phyloP scores from a whole-genome alignment of 805 yeast species.

The Yarrowia sp. region DNA sequence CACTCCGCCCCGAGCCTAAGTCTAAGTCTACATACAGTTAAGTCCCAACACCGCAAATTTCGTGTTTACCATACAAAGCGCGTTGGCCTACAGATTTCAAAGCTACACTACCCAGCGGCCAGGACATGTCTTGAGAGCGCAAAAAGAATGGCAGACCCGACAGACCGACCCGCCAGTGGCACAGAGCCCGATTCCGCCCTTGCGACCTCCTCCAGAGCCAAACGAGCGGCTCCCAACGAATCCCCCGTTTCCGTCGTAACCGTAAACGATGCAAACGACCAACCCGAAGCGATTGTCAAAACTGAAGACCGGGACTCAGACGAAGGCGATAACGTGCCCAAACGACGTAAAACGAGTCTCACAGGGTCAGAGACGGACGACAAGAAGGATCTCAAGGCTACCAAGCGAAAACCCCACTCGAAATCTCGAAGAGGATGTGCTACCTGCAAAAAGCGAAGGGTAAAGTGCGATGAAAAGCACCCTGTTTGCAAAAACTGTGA shows the following conservation, averaged over 20 bases:
- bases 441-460: constrained; percentile 84
- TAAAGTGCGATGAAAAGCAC: constrained; percentile 85
- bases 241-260: constrained; percentile 17
- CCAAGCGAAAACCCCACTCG: constrained; percentile 80
- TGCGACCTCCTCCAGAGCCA: background rate
- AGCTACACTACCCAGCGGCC: background rate
- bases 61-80: constrained; percentile 20
- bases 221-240: background rate
- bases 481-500: constrained; percentile 79
- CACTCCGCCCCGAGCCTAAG: constrained; percentile 24
- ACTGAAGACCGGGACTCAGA: constrained; percentile 16
- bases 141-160: background rate
- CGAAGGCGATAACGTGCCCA: background rate
- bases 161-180: background rate
- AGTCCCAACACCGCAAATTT: constrained; percentile 23
- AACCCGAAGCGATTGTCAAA: constrained; percentile 7
- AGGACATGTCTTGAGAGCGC: constrained; percentile 9
- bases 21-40: constrained; percentile 3
- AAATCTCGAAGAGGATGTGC: constrained; percentile 87
- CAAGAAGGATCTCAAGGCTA: background rate
- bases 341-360: background rate
- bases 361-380: constrained; percentile 24
- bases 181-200: background rate
- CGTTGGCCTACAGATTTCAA: background rate
- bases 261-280: constrained; percentile 23